phyloP scores from a whole-genome alignment of 805 yeast genomes.

The Teunomyces tritomae region DNA sequence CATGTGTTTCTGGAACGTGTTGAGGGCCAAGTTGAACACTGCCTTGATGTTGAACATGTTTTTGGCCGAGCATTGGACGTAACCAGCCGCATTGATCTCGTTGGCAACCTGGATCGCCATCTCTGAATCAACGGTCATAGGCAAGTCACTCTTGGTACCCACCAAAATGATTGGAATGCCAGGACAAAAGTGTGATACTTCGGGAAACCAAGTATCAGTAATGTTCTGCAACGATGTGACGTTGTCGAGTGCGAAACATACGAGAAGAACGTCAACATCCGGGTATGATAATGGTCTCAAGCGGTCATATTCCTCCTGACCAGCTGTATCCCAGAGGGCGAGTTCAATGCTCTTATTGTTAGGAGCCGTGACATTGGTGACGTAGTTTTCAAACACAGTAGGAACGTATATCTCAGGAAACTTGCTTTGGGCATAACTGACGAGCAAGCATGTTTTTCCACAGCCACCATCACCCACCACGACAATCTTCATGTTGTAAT shows the following conservation, averaged over 20 bases:
- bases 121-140: constrained; percentile 37
- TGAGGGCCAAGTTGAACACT: constrained; percentile 63
- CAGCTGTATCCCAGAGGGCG: constrained; percentile 88
- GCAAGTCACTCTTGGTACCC: constrained; percentile 77
- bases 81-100: constrained; percentile 65
- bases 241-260: constrained; percentile 73
- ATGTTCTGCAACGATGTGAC: constrained; percentile 67
- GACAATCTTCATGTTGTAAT: constrained; percentile 54
- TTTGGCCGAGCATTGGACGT: constrained; percentile 79
- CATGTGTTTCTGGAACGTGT: constrained; percentile 34
- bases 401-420: constrained; percentile 78
- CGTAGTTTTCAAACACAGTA: constrained; percentile 78
- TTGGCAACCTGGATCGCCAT: constrained; percentile 53
- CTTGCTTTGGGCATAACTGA: constrained; percentile 63
- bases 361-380: constrained; percentile 58
- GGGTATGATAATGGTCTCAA: constrained; percentile 77
- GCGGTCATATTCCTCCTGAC: constrained; percentile 83
- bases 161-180: constrained; percentile 73
- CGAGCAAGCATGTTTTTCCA: constrained; percentile 80
- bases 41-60: constrained; percentile 61
- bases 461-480: constrained; percentile 90
- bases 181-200: constrained; percentile 78
- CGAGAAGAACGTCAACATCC: constrained; percentile 69
- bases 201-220: constrained; percentile 84
- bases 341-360: constrained; percentile 74